phyloP scores from a whole-genome alignment of 768 basidiomycete genomes.

The Russula dissimulans region DNA sequence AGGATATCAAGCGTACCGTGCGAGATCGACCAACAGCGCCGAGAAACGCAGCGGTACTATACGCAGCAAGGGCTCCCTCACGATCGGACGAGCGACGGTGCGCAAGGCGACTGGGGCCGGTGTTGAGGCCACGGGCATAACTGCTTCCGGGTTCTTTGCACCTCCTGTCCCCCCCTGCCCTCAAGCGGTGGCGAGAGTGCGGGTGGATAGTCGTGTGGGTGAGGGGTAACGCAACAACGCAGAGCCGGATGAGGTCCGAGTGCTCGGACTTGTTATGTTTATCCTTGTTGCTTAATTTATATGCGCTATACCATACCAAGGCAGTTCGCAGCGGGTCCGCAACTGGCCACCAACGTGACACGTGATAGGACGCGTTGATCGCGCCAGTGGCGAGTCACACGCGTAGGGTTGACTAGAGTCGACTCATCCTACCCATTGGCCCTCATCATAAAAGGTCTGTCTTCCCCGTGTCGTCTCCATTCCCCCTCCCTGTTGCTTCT shows the following conservation, averaged over 20 bases:
- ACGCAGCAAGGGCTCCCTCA: slow-evolving; percentile 46
- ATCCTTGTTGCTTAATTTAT: too few species aligned
- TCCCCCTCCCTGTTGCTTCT: background rate
- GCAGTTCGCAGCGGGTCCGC: too few species aligned
- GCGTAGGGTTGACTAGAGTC: background rate
- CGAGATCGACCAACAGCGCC: slow-evolving; percentile 56
- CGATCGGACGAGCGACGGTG: slow-evolving; percentile 52
- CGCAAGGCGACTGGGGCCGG: slow-evolving; percentile 58
- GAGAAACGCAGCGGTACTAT: slow-evolving; percentile 36
- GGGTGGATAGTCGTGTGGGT: background rate
- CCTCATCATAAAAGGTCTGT: background rate
- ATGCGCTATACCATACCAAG: too few species aligned
- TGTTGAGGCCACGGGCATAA: slow-evolving; percentile 68
- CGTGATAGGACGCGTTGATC: slow-evolving; percentile 1
- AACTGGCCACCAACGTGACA: background rate
- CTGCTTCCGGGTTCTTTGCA: slow-evolving; percentile 70
- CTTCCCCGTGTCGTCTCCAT: background rate
- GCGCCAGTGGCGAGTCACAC: background rate
- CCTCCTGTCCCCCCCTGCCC: slow-evolving; percentile 16
- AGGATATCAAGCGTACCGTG: slow-evolving; percentile 33
- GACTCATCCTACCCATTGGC: background rate
- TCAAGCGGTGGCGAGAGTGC: background rate
- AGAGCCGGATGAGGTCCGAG: background rate
- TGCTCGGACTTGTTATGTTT: too few species aligned
- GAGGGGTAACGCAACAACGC: background rate